Evolutionary conservation across 2,329 filamentous ascomycete genomes (phyloP).

Genomic region (Hypoxylon rubiginosum): DNA sequence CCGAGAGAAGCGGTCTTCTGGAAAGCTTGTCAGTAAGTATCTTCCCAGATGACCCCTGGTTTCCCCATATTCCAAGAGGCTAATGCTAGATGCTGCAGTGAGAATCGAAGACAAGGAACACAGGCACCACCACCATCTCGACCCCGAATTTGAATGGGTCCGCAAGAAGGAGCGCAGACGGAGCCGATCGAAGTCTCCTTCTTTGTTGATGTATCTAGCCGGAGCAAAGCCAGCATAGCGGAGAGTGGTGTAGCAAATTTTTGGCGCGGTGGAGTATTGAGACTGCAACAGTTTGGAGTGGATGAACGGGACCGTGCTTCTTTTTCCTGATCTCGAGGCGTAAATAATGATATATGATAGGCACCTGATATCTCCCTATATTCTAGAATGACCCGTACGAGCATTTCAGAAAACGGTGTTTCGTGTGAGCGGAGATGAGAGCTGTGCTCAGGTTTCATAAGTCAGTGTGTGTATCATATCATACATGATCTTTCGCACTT

Average conservation of each 20-base stretch:
- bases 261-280: not conserved
- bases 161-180: constrained; percentile 70
- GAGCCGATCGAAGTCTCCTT: constrained; percentile 65
- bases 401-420: constrained; percentile 7
- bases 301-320: constrained; percentile 20
- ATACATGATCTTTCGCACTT: constrained; percentile 46
- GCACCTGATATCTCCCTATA: constrained; percentile 15
- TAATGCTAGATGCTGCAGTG: constrained; percentile 27
- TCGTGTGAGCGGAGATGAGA: constrained; percentile 28
- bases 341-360: constrained; percentile 10
- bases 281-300: constrained; percentile 4
- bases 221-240: constrained; percentile 61
- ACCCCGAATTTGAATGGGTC: constrained; percentile 67
- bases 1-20: constrained; percentile 65
- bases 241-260: constrained; percentile 17
- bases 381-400: constrained; percentile 4
- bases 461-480: constrained; percentile 22
- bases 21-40: constrained; percentile 56
- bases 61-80: not conserved
- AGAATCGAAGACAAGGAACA: constrained; percentile 59
- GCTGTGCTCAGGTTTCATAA: constrained; percentile 27
- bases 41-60: not conserved
- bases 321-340: constrained; percentile 10
- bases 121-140: constrained; percentile 57
- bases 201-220: constrained; percentile 69